Percentiles rank a stretch among this genome's conserved stretches.
Evolutionary conservation across 192 early-diverging fungal genomes (phyloP).

Genomic region (Rhizophagus clarus): DNA sequence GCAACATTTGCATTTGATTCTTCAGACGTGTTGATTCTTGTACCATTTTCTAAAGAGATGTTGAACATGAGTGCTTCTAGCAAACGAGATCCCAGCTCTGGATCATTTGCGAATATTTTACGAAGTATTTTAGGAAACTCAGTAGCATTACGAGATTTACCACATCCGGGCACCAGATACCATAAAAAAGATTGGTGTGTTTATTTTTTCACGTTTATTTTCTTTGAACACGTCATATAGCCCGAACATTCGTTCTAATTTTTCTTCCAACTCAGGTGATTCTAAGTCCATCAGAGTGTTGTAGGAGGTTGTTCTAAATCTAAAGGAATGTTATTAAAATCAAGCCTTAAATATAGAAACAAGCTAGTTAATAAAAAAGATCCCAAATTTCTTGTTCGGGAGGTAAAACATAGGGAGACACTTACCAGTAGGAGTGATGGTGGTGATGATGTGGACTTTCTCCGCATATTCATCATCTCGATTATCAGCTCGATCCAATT

Average conservation of each 20-base stretch:
- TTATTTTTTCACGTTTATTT: neutral
- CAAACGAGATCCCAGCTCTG: neutral
- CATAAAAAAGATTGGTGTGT: constrained; percentile 4
- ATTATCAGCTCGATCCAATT: too few species aligned
- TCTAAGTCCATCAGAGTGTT: constrained; percentile 13
- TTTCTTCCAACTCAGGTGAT: neutral
- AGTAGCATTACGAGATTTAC: constrained; percentile 2
- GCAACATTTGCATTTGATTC: neutral
- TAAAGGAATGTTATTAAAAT: too few species aligned
- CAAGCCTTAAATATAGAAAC: too few species aligned
- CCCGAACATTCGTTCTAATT: neutral
- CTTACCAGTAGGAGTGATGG: too few species aligned
- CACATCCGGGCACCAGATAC: constrained; percentile 6
- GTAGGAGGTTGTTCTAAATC: neutral
- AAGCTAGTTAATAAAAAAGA: too few species aligned
- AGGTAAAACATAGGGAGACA: too few species aligned
- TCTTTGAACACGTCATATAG: too few species aligned
- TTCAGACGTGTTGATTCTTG: neutral
- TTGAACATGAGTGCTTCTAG: neutral
- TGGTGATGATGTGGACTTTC: too few species aligned
- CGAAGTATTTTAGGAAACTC: neutral
- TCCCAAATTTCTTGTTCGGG: too few species aligned
- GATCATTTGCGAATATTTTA: neutral
- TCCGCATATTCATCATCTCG: too few species aligned
- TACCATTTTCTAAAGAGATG: neutral